Evolutionary conservation across 192 early-diverging fungal genomes (phyloP), one percentile per base, ranked within the genome.

Genomic region (Gamsiella multidivaricata): DNA sequence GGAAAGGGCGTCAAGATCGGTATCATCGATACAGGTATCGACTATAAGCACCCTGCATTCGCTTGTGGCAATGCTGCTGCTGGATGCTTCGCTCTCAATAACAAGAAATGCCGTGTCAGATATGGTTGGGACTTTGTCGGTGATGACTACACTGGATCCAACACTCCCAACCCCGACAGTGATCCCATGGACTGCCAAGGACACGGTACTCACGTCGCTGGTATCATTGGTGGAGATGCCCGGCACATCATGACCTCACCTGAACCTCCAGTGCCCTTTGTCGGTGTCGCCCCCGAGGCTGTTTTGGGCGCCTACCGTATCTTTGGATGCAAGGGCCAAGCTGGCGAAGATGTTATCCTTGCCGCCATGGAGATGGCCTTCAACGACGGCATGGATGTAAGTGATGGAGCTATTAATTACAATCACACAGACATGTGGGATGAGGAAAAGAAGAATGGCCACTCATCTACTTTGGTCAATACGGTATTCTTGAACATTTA

Each of bases 281-380:
- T 62, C n/a, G 60, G 95, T 61, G 92, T 94, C 33, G 95, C 94
- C 8, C 95, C 95, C 3, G 89, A 87, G 25, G 91, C 84, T 2
- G 89, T 86, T 1, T 67, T 88, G 31, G 90, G 90, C 32, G 88
- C 88, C 57, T 90, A 90, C 63, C 79, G 88, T n/a, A 76, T 91
- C 18, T 91, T 91, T 56, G 84, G 89, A 32, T 93, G 91, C 63
- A 45, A 42, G 0, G 65, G 86, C 20, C 69, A 46, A 12, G 69
- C 79, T 45, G 69, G 83, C 0, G 87, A 88, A 22, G 86, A 87
- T 54, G 68, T 90, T 9, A 84, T 91, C 32, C 70, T 91, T 26
- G 73, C 80, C 52, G 90, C 85, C 5, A 85, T 93, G 72, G 86
- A 87, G 49, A 76, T 80, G 68, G 62, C 59, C 73, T 65, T 59